A percentile compares a stretch with the other conserved stretches of the same genome.
phyloP scores from a whole-genome alignment of 2,329 filamentous ascomycete species.

The Hypoxylon sp. region DNA sequence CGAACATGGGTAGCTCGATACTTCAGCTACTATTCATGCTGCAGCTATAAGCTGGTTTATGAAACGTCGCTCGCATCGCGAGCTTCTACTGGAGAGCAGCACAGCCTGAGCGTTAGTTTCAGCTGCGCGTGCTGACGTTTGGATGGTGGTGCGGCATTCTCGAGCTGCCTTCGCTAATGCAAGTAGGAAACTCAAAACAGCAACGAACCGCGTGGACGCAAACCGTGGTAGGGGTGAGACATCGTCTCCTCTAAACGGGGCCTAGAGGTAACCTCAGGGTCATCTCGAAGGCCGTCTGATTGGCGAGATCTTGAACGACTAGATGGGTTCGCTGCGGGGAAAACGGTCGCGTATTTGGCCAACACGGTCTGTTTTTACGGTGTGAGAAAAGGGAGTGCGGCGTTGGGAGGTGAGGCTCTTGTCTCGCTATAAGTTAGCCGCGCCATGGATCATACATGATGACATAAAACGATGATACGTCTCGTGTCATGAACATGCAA shows the following conservation, averaged over 20 bases:
- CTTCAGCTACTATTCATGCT: not conserved
- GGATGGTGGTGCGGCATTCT: not conserved
- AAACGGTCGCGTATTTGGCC: not conserved
- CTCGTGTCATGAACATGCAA: slow-evolving; percentile 27
- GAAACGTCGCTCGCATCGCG: not conserved
- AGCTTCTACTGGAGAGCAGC: not conserved
- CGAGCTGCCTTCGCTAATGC: not conserved
- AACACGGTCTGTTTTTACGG: not conserved
- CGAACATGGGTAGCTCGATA: not conserved
- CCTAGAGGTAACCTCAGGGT: not conserved
- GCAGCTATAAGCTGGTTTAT: not conserved
- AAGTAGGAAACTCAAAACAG: not conserved
- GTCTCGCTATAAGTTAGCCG: too few species aligned
- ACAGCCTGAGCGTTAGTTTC: not conserved
- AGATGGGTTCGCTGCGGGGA: not conserved
- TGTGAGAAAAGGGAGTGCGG: slow-evolving; percentile 3
- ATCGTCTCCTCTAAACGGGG: not conserved
- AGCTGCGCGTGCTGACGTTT: not conserved
- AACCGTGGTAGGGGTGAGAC: not conserved
- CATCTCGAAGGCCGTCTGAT: not conserved
- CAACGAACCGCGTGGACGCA: not conserved
- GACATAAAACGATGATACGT: slow-evolving; percentile 13
- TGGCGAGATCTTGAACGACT: not conserved
- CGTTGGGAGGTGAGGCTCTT: slow-evolving; percentile 9
- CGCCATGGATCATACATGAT: slow-evolving; percentile 18